These are phyloP conservation scores for Silene uniflora DNA, from an alignment of 148 eudicot species.

Conservation along the genomic window DNA sequence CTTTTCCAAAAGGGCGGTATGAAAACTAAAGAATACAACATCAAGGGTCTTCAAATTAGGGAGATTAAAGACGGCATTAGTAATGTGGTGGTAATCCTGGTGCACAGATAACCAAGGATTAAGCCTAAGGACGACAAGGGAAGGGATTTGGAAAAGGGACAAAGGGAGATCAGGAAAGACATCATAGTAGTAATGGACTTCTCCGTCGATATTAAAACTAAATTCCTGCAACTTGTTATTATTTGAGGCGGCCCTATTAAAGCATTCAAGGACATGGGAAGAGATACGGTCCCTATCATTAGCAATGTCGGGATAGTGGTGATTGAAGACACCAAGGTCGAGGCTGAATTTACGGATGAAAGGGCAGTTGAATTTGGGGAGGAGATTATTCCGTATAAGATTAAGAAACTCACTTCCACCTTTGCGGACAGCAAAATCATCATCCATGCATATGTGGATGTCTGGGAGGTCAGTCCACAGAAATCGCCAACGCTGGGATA, in stretches of 20 bases:
- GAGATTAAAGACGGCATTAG: not conserved
- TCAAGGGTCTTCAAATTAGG: not conserved
- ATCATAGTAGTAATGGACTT: not conserved
- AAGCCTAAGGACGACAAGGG: not conserved
- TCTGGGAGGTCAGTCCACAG: no score
- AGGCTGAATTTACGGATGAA: no score
- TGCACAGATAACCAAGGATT: not conserved
- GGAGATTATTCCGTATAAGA: no score
- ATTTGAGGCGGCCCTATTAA: not conserved
- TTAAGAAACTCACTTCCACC: no score
- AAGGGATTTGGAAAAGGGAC: not conserved
- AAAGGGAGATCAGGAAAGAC: not conserved
- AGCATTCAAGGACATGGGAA: not conserved
- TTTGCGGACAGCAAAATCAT: no score
- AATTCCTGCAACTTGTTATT: not conserved
- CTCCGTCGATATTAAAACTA: not conserved
- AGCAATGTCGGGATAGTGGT: no score
- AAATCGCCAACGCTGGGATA: no score
- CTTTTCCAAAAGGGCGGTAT: not conserved
- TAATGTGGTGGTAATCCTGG: not conserved
- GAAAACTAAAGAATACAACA: not conserved
- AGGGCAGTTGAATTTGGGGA: no score
- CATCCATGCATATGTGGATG: no score
- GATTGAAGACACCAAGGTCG: no score
- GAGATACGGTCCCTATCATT: no score